These are phyloP conservation scores for Coleophoma eucalyptorum DNA, from an alignment of 2,329 filamentous ascomycete genomes.

Conservation along the genomic window DNA sequence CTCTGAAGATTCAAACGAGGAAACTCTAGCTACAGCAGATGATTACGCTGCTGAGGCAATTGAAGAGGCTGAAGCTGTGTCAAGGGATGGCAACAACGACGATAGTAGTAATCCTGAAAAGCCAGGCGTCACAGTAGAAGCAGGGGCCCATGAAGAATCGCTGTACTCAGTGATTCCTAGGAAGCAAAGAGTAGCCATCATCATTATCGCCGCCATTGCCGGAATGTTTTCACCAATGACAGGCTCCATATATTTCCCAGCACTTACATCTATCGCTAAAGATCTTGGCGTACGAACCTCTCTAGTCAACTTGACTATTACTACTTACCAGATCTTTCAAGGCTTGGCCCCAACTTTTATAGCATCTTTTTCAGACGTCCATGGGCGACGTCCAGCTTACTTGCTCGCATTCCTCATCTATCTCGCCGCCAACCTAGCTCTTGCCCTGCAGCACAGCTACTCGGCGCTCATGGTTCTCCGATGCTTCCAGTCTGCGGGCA, in stretches of 20 bases:
- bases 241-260: constrained; percentile 48
- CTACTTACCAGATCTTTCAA: constrained; percentile 40
- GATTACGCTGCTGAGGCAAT: too few relatives aligned
- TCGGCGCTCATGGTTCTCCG: constrained; percentile 46
- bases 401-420: constrained; percentile 46
- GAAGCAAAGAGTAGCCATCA: constrained; percentile 40
- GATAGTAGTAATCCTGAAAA: too few relatives aligned
- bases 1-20: too few relatives aligned
- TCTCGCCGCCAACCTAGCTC: constrained; percentile 46
- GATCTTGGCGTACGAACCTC: constrained; percentile 40
- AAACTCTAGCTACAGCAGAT: too few relatives aligned
- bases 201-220: constrained; percentile 42
- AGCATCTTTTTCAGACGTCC: constrained; percentile 47
- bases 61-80: too few relatives aligned
- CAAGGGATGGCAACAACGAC: too few relatives aligned
- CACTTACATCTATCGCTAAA: constrained; percentile 40
- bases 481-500: constrained; percentile 50
- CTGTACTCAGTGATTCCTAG: constrained; percentile 6
- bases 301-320: constrained; percentile 12
- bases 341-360: constrained; percentile 53
- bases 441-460: constrained; percentile 44
- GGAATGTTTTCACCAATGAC: constrained; percentile 53
- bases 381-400: constrained; percentile 49
- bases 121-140: too few relatives aligned
- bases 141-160: too few relatives aligned